These are phyloP conservation scores for Pyricularia sp. DNA, from an alignment of 2,329 filamentous ascomycete genomes.

Conservation along the genomic window DNA sequence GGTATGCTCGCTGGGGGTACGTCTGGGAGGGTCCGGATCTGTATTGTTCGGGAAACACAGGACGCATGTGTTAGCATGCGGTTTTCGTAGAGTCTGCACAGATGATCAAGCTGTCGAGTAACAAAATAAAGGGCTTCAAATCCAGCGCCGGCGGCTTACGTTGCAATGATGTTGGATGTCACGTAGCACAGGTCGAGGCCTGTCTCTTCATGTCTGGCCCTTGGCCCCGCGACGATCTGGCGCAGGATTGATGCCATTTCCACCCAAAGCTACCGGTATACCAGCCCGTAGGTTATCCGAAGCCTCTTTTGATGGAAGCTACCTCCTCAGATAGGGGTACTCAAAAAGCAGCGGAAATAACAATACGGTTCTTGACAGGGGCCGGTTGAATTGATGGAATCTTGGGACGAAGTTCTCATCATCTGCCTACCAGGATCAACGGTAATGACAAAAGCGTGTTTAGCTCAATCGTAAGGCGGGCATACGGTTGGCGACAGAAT, in stretches of 20 bases:
- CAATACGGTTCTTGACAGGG: neutral
- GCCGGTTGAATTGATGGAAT: neutral
- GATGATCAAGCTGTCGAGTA: neutral
- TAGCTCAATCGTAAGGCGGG: neutral
- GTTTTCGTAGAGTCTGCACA: too few species aligned
- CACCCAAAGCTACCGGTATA: neutral
- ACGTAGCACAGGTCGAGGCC: slow-evolving; percentile 94
- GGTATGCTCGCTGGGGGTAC: slow-evolving; percentile 86
- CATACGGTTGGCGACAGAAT: neutral
- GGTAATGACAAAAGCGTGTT: neutral
- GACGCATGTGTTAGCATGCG: neutral
- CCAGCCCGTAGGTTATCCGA: neutral
- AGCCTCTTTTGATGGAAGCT: neutral
- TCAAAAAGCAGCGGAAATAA: neutral
- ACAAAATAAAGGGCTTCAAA: neutral
- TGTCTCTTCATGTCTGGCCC: slow-evolving; percentile 75
- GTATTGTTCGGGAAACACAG: slow-evolving; percentile 15
- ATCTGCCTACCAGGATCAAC: neutral
- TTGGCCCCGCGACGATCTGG: slow-evolving; percentile 83
- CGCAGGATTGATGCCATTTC: slow-evolving; percentile 68
- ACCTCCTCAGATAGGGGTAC: neutral
- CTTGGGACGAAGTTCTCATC: neutral
- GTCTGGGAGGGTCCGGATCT: slow-evolving; percentile 86
- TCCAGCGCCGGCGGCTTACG: slow-evolving; percentile 24
- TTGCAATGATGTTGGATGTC: slow-evolving; percentile 65